These are phyloP conservation scores for Aspergillus flavus DNA, from an alignment of 2,329 filamentous ascomycete genomes.

Conservation along the genomic window DNA sequence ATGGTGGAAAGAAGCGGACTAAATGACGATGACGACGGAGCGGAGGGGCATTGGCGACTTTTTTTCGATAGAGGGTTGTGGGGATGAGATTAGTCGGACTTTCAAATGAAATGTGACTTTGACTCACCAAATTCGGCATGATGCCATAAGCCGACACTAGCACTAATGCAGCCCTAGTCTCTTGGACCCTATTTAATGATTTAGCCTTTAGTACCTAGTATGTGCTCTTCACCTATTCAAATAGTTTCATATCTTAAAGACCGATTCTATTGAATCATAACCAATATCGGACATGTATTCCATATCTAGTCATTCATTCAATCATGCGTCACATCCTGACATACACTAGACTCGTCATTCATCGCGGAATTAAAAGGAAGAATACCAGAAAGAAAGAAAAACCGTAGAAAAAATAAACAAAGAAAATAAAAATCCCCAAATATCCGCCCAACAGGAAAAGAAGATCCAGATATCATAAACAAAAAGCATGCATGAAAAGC, in stretches of 20 bases:
- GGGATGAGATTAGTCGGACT: constrained; percentile 11
- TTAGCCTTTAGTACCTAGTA: too few relatives aligned
- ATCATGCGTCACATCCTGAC: constrained; percentile 13
- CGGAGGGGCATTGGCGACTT: constrained; percentile 31
- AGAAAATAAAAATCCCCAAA: not conserved
- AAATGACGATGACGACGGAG: constrained; percentile 21
- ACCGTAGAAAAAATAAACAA: not conserved
- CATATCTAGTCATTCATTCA: not conserved
- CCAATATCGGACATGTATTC: not conserved
- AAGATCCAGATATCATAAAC: constrained; percentile 2
- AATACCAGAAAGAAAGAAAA: constrained; percentile 5
- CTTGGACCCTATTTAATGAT: not conserved
- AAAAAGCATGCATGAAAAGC: not conserved
- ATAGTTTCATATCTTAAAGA: not conserved
- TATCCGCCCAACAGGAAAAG: constrained; percentile 10
- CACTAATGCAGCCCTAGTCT: constrained; percentile 29
- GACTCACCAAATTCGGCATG: constrained; percentile 36
- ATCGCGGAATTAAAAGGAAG: constrained; percentile 10
- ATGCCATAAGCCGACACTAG: constrained; percentile 37
- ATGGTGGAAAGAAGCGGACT: constrained; percentile 27
- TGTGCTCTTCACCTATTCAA: too few relatives aligned
- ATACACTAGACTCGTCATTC: constrained; percentile 19
- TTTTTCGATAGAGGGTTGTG: constrained; percentile 21
- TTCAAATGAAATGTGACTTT: constrained; percentile 16
- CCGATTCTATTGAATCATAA: not conserved